A percentile compares a stretch with the other conserved stretches of the same genome.
These are phyloP conservation scores for Pyrenochaeta sp. DNA, from an alignment of 2,329 filamentous ascomycete genomes.

Conservation along the genomic window DNA sequence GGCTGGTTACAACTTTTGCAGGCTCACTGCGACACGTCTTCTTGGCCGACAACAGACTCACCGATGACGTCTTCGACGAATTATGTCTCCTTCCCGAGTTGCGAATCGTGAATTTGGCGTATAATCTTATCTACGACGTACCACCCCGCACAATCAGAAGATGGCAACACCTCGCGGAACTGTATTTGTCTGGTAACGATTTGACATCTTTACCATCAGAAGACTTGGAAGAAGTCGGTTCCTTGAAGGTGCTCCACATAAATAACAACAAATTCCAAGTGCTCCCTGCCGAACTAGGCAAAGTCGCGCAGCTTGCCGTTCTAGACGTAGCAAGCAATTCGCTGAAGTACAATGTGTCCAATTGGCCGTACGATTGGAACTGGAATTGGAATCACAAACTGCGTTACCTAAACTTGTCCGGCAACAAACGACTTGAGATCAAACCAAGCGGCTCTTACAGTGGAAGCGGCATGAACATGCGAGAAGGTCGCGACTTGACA, in stretches of 20 bases:
- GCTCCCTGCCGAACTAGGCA: constrained; percentile 91
- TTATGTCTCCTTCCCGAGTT: constrained; percentile 83
- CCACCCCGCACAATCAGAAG: constrained; percentile 86
- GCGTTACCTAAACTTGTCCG: constrained; percentile 93
- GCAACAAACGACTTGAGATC: constrained; percentile 96
- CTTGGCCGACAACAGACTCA: constrained; percentile 90
- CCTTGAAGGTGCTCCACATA: constrained; percentile 89
- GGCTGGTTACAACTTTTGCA: constrained; percentile 85
- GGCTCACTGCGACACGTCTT: constrained; percentile 84
- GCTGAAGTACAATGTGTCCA: constrained; percentile 98
- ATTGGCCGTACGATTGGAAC: constrained; percentile 99
- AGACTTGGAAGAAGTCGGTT: constrained; percentile 88
- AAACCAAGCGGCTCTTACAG: constrained; percentile 69
- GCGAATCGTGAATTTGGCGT: constrained; percentile 89
- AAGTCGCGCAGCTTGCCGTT: constrained; percentile 89
- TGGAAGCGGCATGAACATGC: constrained; percentile 53
- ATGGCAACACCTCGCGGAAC: constrained; percentile 88
- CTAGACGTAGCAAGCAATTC: constrained; percentile 95
- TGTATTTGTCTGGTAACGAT: constrained; percentile 96
- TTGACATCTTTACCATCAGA: constrained; percentile 90
- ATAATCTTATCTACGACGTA: constrained; percentile 93
- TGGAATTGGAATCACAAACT: constrained; percentile 98
- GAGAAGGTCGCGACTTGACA: constrained; percentile 75
- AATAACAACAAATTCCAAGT: constrained; percentile 99
- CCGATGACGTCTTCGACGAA: constrained; percentile 95